A percentile compares a stretch with the other conserved stretches of the same genome.
Evolutionary conservation across 768 basidiomycete species (phyloP).

Genomic region (Chalciporus piperatus): DNA sequence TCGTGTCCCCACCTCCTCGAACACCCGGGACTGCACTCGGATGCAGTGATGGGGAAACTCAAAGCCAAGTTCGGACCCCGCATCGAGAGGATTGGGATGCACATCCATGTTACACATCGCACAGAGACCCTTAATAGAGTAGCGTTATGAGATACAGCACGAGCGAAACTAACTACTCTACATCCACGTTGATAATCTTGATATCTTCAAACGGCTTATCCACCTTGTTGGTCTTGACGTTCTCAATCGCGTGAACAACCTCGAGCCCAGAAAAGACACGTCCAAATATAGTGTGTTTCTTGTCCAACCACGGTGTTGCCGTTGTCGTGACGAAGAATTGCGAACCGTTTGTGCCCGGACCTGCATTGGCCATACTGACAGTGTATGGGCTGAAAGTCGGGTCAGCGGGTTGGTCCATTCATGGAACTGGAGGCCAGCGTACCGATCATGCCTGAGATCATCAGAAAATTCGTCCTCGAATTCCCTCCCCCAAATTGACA

Average conservation of each 20-base stretch:
- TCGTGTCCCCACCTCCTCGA: constrained; percentile 46
- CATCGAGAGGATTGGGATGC: constrained; percentile 23
- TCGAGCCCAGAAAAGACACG: constrained; percentile 84
- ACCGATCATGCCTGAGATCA: constrained; percentile 89
- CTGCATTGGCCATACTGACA: constrained; percentile 93
- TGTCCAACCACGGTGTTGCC: constrained; percentile 90
- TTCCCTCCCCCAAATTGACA: constrained; percentile 84
- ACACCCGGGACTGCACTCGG: constrained; percentile 14
- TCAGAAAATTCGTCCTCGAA: constrained; percentile 95
- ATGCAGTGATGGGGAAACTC: constrained; percentile 31
- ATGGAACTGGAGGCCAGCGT: constrained; percentile 11
- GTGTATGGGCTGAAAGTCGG: constrained; percentile 73
- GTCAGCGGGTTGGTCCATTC: constrained; percentile 2
- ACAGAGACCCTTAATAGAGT: constrained; percentile 45
- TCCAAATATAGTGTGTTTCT: constrained; percentile 91
- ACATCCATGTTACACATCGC: constrained; percentile 28
- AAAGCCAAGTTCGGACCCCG: constrained; percentile 33
- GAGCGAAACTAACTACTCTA: constrained; percentile 45
- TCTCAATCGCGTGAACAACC: constrained; percentile 89
- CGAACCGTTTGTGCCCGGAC: constrained; percentile 86
- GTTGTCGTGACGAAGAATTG: constrained; percentile 99
- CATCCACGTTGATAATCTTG: constrained; percentile 78
- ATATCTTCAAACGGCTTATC: constrained; percentile 95
- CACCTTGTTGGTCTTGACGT: constrained; percentile 76
- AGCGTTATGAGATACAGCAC: constrained; percentile 36